A percentile compares a stretch with the other conserved stretches of the same genome.
phyloP scores from a whole-genome alignment of 768 basidiomycete species.

The Lactifluus pinguis region DNA sequence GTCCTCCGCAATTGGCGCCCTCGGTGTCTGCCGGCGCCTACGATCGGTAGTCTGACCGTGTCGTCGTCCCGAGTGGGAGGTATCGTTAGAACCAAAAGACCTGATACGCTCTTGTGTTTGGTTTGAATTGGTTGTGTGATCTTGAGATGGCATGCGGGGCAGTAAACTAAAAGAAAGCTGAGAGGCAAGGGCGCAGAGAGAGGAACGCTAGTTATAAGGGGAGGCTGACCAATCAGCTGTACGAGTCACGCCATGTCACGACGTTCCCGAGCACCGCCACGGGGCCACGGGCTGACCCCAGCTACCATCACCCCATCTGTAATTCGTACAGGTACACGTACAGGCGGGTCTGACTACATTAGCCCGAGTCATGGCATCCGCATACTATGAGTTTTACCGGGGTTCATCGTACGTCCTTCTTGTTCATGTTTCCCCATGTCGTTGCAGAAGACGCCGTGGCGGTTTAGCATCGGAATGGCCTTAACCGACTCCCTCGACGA shows the following conservation, averaged over 20 bases:
- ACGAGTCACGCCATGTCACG: conserved; percentile 14
- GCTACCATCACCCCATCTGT: neutral
- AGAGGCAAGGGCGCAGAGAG: too few relatives aligned
- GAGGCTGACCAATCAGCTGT: conserved; percentile 1
- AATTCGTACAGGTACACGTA: neutral
- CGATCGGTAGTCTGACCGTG: neutral
- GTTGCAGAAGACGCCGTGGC: conserved; percentile 3
- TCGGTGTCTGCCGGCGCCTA: neutral
- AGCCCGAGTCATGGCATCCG: conserved; percentile 49
- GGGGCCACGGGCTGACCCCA: neutral
- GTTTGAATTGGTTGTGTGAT: neutral
- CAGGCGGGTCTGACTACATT: neutral
- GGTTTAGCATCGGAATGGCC: conserved; percentile 84
- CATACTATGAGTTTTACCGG: conserved; percentile 90
- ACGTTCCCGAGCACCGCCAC: neutral
- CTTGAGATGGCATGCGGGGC: conserved; percentile 14
- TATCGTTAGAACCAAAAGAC: neutral
- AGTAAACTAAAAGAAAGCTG: neutral
- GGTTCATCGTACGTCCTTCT: conserved; percentile 68
- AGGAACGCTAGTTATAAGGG: neutral
- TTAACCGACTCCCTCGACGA: conserved; percentile 98
- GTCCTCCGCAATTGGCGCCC: neutral
- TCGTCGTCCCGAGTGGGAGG: neutral
- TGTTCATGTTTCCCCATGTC: conserved; percentile 26
- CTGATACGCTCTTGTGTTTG: neutral